Percentiles rank a stretch among this genome's conserved stretches.
These are phyloP conservation scores for Russula foetens DNA, from an alignment of 768 basidiomycete genomes.

Conservation along the genomic window DNA sequence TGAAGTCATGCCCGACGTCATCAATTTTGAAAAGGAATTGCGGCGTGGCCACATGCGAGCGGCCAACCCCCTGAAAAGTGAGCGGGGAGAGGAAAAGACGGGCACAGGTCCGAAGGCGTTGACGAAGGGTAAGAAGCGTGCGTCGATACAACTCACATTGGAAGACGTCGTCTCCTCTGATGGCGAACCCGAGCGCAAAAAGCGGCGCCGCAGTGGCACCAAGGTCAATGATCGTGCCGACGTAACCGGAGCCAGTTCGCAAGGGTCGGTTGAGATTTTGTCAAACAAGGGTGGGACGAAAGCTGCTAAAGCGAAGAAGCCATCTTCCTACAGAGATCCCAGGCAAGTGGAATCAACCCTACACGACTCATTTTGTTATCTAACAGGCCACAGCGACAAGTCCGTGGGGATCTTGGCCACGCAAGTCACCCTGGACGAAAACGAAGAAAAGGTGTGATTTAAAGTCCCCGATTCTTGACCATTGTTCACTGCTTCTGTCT, in stretches of 20 bases:
- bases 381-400: conserved; percentile 16
- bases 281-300: not conserved
- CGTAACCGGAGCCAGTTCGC: not conserved
- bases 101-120: conserved; percentile 8
- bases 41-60: conserved; percentile 30
- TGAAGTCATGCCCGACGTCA: conserved; percentile 69
- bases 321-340: not conserved
- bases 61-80: conserved; percentile 20
- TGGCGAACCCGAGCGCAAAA: conserved; percentile 13
- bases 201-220: conserved; percentile 4
- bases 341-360: conserved; percentile 1
- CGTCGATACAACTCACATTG: conserved; percentile 15
- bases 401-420: conserved; percentile 58
- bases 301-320: conserved; percentile 4
- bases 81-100: conserved; percentile 20
- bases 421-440: conserved; percentile 47
- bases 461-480: not conserved
- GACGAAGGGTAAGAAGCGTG: conserved; percentile 27
- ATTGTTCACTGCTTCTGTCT: not conserved
- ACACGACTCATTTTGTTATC: not conserved
- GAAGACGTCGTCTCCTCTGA: conserved; percentile 8
- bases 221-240: conserved; percentile 24
- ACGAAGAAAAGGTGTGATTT: conserved; percentile 53
- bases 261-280: not conserved
- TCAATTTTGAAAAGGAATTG: conserved; percentile 61